Evolutionary conservation across 2,329 filamentous ascomycete species (phyloP), one percentile per base, ranked within the genome.

Genomic region (Coniochaeta sp.): DNA sequence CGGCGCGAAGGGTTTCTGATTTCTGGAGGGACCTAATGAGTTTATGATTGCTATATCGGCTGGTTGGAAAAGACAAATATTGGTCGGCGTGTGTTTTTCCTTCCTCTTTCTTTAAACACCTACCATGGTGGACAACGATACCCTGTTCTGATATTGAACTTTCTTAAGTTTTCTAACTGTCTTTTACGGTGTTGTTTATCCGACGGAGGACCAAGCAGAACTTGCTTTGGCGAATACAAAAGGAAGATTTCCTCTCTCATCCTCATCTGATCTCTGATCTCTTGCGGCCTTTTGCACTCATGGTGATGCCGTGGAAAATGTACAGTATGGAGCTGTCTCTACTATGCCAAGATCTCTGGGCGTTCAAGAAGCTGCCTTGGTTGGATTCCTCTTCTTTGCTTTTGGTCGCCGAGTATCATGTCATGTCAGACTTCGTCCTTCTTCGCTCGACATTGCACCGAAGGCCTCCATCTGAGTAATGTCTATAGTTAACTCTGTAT

Each of bases 1-100:
- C 56, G 59, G 61, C 60, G 61, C 56, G 56, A 49, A 51, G 56
- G 38, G 12, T 42, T 13, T 20, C 20, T 42, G 38, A 14, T 24
- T 42, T 24, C 20, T 50, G 56, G 55, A 55, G 46, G 54, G 54
- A 53, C 50, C 55, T 60, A 52, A 53, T 48, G 51, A 33, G n/a
- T 49, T 49, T 35, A 35, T 51, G 38, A 47, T 47, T 47, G 42
- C 18, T 30, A 31, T 47, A 18, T 47, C 33, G 46, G 40, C 38
- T 24, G 24, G 49, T 48, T 46, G 26, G 26, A 47, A 47, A 42
- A 42, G 18, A 42, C 22, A 13, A 13, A 3, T 20, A 42, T 22
- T 26, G 20, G 38, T 18, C 38, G 20, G 5, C 18, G 38, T 14
- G 38, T 42, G 35, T 51, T 49, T 49, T 33, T 51, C 31, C 7